Evolutionary conservation across 148 eudicot species (phyloP).

Genomic region (Rhododendron henanense): DNA sequence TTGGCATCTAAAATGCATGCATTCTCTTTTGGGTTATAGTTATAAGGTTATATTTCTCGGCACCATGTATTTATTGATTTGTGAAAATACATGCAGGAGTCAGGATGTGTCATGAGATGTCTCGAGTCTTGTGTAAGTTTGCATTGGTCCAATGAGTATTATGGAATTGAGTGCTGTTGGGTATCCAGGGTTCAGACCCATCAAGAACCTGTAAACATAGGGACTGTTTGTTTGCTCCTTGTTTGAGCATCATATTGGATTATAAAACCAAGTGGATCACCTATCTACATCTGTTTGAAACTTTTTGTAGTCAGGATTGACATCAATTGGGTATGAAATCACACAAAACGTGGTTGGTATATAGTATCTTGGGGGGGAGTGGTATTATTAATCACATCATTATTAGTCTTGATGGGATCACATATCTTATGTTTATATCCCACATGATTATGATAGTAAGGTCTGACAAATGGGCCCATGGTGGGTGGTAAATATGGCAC

Average conservation of each 20-base stretch:
- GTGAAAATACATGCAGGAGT: not conserved
- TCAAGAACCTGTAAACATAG: not conserved
- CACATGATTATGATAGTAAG: not conserved
- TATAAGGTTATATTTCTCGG: not conserved
- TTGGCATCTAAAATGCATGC: not conserved
- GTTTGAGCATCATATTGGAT: not conserved
- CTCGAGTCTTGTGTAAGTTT: not conserved
- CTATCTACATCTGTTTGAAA: not conserved
- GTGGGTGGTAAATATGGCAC: not conserved
- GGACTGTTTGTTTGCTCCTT: not conserved
- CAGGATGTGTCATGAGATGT: not conserved
- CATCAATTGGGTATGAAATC: not conserved
- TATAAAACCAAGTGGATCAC: not conserved
- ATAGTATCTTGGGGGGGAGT: not conserved
- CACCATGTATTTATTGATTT: not conserved
- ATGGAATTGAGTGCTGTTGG: not conserved
- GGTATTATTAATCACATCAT: not conserved
- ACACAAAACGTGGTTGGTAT: not conserved
- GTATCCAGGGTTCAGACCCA: not conserved
- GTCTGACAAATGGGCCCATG: not conserved
- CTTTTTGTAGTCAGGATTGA: not conserved
- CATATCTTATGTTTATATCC: not conserved
- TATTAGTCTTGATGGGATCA: not conserved
- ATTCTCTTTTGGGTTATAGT: not conserved
- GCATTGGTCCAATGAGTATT: not conserved